These are phyloP conservation scores for Rutstroemia sp. DNA, from an alignment of 2,329 filamentous ascomycete genomes.

Conservation along the genomic window DNA sequence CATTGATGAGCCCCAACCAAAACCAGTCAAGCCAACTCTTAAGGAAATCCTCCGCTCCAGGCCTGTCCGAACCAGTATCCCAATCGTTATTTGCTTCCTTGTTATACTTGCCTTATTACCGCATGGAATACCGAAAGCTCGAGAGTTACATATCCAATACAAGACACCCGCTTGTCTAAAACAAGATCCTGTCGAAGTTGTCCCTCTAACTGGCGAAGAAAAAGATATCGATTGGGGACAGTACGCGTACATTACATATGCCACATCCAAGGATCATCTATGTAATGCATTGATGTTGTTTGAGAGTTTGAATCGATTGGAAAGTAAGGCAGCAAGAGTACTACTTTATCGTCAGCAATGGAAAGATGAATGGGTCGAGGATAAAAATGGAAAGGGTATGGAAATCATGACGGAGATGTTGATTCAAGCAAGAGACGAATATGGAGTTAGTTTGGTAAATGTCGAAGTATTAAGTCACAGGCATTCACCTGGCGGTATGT, in stretches of 20 bases:
- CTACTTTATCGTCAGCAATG: slow-evolving; percentile 37
- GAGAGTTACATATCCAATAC: slow-evolving; percentile 1
- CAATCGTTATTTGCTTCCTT: slow-evolving; percentile 6
- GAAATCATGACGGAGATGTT: slow-evolving; percentile 31
- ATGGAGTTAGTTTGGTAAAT: slow-evolving; percentile 37
- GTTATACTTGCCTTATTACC: slow-evolving; percentile 2
- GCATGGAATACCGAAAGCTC: background rate
- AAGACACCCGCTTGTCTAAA: slow-evolving; percentile 3
- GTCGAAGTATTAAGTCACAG: slow-evolving; percentile 34
- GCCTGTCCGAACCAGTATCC: slow-evolving; percentile 25
- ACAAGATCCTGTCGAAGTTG: slow-evolving; percentile 4
- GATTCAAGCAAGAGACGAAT: slow-evolving; percentile 34
- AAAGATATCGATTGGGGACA: slow-evolving; percentile 34
- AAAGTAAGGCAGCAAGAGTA: slow-evolving; percentile 37
- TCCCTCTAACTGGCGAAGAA: slow-evolving; percentile 2
- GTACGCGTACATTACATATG: slow-evolving; percentile 44
- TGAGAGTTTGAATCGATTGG: slow-evolving; percentile 35
- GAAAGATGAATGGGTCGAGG: slow-evolving; percentile 25
- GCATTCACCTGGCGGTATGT: slow-evolving; percentile 32
- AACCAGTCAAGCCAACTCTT: slow-evolving; percentile 25
- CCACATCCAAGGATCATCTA: slow-evolving; percentile 39
- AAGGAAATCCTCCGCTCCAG: slow-evolving; percentile 33
- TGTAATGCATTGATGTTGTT: slow-evolving; percentile 47
- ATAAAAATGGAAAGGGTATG: slow-evolving; percentile 29
- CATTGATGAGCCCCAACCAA: slow-evolving; percentile 1